Evolutionary conservation across 495 filamentous ascomycete species (phyloP).

Genomic region (Aspergillus sclerotioniger): DNA sequence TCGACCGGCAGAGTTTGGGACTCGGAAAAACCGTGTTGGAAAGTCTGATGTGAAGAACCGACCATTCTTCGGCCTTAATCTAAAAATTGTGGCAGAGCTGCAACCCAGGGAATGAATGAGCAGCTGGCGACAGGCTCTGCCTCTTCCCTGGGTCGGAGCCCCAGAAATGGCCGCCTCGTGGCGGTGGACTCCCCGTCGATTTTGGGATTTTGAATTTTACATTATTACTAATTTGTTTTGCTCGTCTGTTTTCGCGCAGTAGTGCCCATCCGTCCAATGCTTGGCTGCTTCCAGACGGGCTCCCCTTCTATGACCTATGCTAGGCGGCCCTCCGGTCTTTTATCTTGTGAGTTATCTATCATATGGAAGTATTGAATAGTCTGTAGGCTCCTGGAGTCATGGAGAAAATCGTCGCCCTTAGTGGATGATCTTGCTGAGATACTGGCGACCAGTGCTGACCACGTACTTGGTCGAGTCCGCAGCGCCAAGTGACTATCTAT

Average conservation of each 20-base stretch:
- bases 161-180: slow-evolving; percentile 18
- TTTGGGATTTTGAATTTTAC: neutral
- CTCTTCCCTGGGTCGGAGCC: neutral
- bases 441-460: neutral
- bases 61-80: slow-evolving; percentile 1
- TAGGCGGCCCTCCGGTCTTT: neutral
- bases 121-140: neutral
- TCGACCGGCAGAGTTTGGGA: neutral
- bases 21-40: neutral
- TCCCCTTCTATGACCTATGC: slow-evolving; percentile 1
- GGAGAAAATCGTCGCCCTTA: neutral
- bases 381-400: neutral
- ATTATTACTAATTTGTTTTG: neutral
- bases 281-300: slow-evolving; percentile 7
- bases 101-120: slow-evolving; percentile 7
- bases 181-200: slow-evolving; percentile 10
- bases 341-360: neutral
- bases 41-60: neutral
- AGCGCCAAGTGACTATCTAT: neutral
- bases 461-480: neutral
- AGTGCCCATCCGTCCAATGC: slow-evolving; percentile 10
- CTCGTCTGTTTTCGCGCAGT: slow-evolving; percentile 9
- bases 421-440: neutral
- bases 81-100: slow-evolving; percentile 4
- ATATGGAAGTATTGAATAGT: no score